phyloP scores from a whole-genome alignment of 768 basidiomycete genomes.

The Amanita polypyramis region DNA sequence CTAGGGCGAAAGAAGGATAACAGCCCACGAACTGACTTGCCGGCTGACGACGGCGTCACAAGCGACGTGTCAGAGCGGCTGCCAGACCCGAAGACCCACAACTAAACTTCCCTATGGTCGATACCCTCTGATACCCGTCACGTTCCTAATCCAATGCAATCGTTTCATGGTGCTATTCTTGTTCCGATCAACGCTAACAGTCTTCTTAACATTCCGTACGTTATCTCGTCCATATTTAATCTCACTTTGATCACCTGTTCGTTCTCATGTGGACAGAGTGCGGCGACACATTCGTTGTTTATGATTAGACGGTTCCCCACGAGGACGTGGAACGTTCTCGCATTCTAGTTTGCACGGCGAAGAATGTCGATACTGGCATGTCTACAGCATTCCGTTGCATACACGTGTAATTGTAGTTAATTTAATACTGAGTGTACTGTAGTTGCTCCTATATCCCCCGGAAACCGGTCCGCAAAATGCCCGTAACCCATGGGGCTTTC shows the following conservation, averaged over 20 bases:
- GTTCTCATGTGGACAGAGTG: background rate
- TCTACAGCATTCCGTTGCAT: background rate
- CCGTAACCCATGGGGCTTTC: too few relatives aligned
- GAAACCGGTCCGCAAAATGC: background rate
- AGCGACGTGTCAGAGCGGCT: background rate
- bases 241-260: background rate
- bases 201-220: background rate
- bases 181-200: background rate
- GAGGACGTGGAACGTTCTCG: background rate
- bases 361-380: background rate
- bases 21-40: background rate
- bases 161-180: background rate
- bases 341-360: background rate
- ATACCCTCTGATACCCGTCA: slow-evolving; percentile 3
- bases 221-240: background rate
- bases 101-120: background rate
- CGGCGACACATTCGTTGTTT: background rate
- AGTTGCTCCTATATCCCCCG: background rate
- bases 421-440: background rate
- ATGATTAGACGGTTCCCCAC: background rate
- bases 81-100: slow-evolving; percentile 1
- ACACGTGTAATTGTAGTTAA: background rate
- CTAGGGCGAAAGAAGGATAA: slow-evolving; percentile 1
- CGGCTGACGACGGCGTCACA: background rate
- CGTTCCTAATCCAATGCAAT: background rate